Conservation (phyloP, 495 filamentous ascomycete genomes). For the Neurospora sp. region DNA sequence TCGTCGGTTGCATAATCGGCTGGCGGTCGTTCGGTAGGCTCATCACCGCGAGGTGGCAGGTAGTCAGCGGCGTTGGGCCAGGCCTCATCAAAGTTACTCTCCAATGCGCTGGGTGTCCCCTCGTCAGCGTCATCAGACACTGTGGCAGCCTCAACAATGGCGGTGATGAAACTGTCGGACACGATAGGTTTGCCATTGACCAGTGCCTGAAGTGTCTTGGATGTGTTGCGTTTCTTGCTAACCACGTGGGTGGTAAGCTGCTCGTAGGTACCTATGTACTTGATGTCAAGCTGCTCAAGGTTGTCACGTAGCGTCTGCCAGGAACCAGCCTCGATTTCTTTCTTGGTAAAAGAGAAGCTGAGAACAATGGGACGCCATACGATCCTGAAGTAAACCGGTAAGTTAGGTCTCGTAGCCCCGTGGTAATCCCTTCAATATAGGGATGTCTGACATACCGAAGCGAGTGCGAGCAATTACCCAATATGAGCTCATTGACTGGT, state of each 20-base stretch:
- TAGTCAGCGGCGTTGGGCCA: conserved; percentile 69
- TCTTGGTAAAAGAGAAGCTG: conserved; percentile 71
- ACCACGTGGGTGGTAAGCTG: conserved; percentile 77
- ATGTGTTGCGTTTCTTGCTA: conserved; percentile 78
- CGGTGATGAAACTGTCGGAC: conserved; percentile 55
- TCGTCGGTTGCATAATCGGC: conserved; percentile 60
- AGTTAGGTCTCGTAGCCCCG: not conserved
- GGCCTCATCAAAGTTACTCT: conserved; percentile 67
- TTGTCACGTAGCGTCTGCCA: conserved; percentile 50
- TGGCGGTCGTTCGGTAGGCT: conserved; percentile 52
- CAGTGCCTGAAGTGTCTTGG: conserved; percentile 78
- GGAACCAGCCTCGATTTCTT: conserved; percentile 61
- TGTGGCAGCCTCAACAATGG: conserved; percentile 62
- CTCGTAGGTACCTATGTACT: conserved; percentile 64
- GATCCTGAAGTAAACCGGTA: conserved; percentile 38
- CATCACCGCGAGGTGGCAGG: conserved; percentile 65
- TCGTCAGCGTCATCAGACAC: conserved; percentile 40
- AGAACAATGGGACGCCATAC: conserved; percentile 74
- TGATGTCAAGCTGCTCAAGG: conserved; percentile 79
- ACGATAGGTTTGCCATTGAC: conserved; percentile 78
- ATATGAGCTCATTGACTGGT: conserved; percentile 51
- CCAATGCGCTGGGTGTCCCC: conserved; percentile 55
- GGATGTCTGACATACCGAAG: conserved; percentile 35
- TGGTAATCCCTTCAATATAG: not conserved
- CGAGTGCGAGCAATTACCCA: conserved; percentile 52